Conservation (phyloP, 768 basidiomycete species). For the Mycena sanguinolenta region DNA sequence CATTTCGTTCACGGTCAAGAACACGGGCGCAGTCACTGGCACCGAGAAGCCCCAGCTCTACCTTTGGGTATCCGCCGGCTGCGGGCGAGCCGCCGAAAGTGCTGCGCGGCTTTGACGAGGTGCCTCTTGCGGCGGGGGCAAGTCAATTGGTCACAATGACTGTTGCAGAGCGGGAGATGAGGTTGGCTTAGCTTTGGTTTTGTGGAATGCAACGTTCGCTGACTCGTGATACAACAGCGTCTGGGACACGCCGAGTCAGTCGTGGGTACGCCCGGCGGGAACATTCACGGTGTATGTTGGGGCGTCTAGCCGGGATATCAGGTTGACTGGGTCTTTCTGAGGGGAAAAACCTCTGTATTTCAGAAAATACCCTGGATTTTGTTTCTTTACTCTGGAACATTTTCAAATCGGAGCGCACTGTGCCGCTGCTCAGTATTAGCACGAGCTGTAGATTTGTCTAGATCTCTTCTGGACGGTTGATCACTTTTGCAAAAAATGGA, state of each 20-base stretch:
- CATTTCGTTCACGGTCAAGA: constrained; percentile 60
- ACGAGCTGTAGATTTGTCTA: no score
- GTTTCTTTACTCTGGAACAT: no score
- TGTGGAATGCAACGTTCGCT: not conserved
- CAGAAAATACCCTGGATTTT: not conserved
- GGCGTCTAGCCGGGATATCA: constrained; percentile 63
- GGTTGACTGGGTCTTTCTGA: constrained; percentile 52
- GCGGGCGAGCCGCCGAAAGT: constrained; percentile 66
- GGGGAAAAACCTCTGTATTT: not conserved
- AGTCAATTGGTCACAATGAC: constrained; percentile 53
- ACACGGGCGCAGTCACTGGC: constrained; percentile 63
- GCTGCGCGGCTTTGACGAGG: constrained; percentile 66
- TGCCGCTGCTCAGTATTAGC: no score
- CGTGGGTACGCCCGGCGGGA: constrained; percentile 65
- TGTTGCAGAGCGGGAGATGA: constrained; percentile 58
- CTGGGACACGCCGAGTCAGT: constrained; percentile 68
- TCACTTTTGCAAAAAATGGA: no score
- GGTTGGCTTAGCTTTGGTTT: constrained; percentile 46
- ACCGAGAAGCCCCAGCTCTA: constrained; percentile 70
- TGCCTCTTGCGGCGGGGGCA: constrained; percentile 53
- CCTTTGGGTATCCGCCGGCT: constrained; percentile 59
- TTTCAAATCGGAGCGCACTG: no score
- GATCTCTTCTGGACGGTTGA: no score
- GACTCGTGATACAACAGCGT: constrained; percentile 46
- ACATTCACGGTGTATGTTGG: constrained; percentile 67